Percentiles rank a stretch among this genome's conserved stretches.
phyloP scores from a whole-genome alignment of 306 rosid genomes.

The Acacia crassicarpa region DNA sequence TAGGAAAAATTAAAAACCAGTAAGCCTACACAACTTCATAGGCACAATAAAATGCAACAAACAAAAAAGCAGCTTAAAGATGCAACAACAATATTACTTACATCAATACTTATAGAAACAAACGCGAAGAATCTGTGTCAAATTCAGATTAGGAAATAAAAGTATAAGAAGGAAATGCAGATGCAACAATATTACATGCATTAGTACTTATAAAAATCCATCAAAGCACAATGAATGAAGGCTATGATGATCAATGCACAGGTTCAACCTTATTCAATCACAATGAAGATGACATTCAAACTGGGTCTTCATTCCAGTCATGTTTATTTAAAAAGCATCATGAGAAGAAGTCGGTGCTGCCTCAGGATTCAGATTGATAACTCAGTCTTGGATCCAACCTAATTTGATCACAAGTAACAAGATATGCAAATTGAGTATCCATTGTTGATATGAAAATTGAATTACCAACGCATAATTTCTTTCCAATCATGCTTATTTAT shows the following conservation, averaged over 20 bases:
- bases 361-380: constrained; percentile 27
- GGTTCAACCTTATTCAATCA: neutral
- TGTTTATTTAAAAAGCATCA: neutral
- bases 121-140: neutral
- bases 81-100: neutral
- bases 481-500: neutral
- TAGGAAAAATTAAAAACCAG: neutral
- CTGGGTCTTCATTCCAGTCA: neutral
- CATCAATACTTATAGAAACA: neutral
- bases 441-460: neutral
- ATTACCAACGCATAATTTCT: neutral
- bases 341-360: neutral
- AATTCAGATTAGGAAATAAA: too few relatives aligned
- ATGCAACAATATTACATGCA: neutral
- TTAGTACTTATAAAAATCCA: neutral
- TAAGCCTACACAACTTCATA: neutral
- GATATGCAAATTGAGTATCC: neutral
- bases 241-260: neutral
- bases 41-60: neutral
- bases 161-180: too few relatives aligned
- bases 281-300: neutral
- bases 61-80: neutral
- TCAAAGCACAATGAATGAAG: neutral
- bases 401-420: neutral
- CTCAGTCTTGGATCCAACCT: constrained; percentile 36